Percentiles rank a stretch among this genome's conserved stretches.
phyloP scores from a whole-genome alignment of 2,329 filamentous ascomycete genomes.

The Trichoderma sp. region DNA sequence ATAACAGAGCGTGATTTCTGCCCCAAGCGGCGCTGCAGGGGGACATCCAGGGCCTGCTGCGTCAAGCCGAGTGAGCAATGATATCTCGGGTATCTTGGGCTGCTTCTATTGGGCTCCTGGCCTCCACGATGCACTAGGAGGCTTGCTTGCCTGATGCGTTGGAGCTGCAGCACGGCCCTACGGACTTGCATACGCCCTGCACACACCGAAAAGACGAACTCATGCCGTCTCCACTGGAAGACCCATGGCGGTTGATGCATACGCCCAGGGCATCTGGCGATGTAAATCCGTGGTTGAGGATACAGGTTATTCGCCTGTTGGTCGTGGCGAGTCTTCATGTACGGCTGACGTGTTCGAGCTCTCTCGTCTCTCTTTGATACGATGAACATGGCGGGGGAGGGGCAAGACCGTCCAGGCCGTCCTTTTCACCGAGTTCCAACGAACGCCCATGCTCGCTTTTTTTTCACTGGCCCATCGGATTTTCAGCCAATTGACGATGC shows the following conservation, averaged over 20 bases:
- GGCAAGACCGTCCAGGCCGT: constrained; percentile 11
- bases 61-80: neutral
- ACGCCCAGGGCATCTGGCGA: neutral
- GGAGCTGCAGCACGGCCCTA: constrained; percentile 17
- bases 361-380: neutral
- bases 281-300: neutral
- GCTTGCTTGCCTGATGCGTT: constrained; percentile 17
- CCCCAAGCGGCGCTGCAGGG: constrained; percentile 15
- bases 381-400: constrained; percentile 20
- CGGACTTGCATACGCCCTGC: neutral
- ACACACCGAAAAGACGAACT: constrained; percentile 17
- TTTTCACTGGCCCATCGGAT: neutral
- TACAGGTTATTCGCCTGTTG: neutral
- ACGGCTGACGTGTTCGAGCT: constrained; percentile 12
- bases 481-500: constrained; percentile 9
- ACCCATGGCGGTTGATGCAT: neutral
- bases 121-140: neutral
- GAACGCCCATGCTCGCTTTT: neutral
- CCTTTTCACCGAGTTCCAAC: constrained; percentile 12
- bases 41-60: constrained; percentile 3
- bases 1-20: constrained; percentile 6
- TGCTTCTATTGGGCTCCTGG: constrained; percentile 11
- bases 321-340: neutral
- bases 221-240: neutral
- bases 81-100: constrained; percentile 6